phyloP scores from a whole-genome alignment of 441 rosid genomes.

The Populus trichocarpa region DNA sequence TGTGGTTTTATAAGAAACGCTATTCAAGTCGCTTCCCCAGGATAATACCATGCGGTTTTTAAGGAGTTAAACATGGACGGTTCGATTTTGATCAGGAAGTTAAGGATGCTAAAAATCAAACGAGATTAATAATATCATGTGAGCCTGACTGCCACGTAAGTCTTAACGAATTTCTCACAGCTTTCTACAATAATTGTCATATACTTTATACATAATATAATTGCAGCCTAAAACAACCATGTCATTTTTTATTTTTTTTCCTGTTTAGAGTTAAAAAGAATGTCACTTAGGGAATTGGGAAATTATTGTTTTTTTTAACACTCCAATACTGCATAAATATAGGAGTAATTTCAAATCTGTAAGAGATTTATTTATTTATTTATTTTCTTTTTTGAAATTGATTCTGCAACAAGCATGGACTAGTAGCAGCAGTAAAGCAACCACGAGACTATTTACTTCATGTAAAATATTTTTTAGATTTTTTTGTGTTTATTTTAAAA shows the following conservation, averaged over 20 bases:
- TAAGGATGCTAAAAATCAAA: too few relatives aligned
- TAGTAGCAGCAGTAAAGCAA: not conserved
- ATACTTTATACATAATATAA: too few relatives aligned
- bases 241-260: too few relatives aligned
- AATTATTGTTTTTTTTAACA: too few relatives aligned
- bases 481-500: too few relatives aligned
- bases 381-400: not conserved
- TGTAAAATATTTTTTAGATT: too few relatives aligned
- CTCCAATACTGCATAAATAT: not conserved
- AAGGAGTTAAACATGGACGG: not conserved
- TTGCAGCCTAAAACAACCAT: too few relatives aligned
- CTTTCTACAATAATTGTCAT: too few relatives aligned
- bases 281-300: too few relatives aligned
- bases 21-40: not conserved
- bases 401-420: not conserved
- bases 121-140: not conserved
- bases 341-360: not conserved
- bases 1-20: not conserved
- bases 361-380: not conserved
- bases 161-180: not conserved
- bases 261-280: too few relatives aligned
- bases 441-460: too few relatives aligned
- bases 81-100: not conserved
- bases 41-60: not conserved
- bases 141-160: not conserved